Conservation (phyloP, 768 basidiomycete species). For the Lactarius quietus region DNA sequence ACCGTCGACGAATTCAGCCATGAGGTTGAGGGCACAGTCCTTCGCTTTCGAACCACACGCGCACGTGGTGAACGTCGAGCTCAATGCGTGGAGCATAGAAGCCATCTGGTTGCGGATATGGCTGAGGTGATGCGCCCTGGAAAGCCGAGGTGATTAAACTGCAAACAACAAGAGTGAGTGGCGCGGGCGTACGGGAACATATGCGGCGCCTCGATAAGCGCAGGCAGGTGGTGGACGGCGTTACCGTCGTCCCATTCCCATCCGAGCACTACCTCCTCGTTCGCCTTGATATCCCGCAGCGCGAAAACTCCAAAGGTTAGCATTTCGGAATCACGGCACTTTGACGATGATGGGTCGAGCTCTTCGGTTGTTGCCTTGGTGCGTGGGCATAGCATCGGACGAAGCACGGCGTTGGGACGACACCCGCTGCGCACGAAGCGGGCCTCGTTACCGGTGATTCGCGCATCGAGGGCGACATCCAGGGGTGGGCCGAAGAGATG, state of each 20-base stretch:
- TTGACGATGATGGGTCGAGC: conserved; percentile 16
- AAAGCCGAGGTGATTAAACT: conserved; percentile 8
- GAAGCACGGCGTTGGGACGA: conserved; percentile 45
- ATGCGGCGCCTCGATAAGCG: conserved; percentile 54
- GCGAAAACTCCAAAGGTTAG: conserved; percentile 82
- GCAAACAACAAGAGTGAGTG: background rate
- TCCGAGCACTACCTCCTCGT: conserved; percentile 84
- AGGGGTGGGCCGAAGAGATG: conserved; percentile 75
- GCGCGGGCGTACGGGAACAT: conserved; percentile 52
- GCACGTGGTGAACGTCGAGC: conserved; percentile 69
- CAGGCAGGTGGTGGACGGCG: conserved; percentile 74
- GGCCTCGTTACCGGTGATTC: conserved; percentile 61
- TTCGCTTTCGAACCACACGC: conserved; percentile 62
- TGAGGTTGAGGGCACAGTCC: conserved; percentile 61
- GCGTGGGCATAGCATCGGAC: conserved; percentile 41
- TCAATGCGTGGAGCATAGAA: conserved; percentile 64
- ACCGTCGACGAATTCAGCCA: conserved; percentile 59
- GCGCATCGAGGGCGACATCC: conserved; percentile 73
- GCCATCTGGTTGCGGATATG: conserved; percentile 64
- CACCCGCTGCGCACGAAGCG: conserved; percentile 64
- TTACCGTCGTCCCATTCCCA: conserved; percentile 99
- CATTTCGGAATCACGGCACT: conserved; percentile 32
- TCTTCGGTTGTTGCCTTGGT: conserved; percentile 28
- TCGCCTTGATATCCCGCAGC: conserved; percentile 61
- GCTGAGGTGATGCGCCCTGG: conserved; percentile 45